These are phyloP conservation scores for Sporothrix curviconia DNA, from an alignment of 2,329 filamentous ascomycete genomes.

Conservation along the genomic window DNA sequence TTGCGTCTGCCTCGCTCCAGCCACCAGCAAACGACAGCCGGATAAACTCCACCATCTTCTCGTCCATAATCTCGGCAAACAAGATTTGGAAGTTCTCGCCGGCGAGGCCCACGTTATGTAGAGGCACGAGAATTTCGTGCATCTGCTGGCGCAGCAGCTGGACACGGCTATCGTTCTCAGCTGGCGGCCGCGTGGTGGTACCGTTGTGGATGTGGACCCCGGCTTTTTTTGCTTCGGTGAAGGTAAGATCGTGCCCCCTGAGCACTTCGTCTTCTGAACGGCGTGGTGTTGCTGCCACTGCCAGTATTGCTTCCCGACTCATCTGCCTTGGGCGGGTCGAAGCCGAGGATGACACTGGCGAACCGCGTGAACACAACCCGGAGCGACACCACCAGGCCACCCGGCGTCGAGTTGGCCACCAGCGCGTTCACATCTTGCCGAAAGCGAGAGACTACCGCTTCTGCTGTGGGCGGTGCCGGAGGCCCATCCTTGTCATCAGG, in stretches of 20 bases:
- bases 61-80: conserved; percentile 65
- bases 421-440: conserved; percentile 57
- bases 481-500: background rate
- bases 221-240: background rate
- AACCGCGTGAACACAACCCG: conserved; percentile 47
- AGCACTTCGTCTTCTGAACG: conserved; percentile 8
- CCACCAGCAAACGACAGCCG: conserved; percentile 54
- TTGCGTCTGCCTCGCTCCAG: conserved; percentile 39
- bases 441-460: conserved; percentile 41
- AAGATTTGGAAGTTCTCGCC: conserved; percentile 63
- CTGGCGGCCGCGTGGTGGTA: conserved; percentile 18
- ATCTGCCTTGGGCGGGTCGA: conserved; percentile 19
- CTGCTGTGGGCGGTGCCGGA: background rate
- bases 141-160: conserved; percentile 42
- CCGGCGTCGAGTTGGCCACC: conserved; percentile 56
- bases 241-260: conserved; percentile 13
- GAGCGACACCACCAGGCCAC: conserved; percentile 47
- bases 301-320: background rate
- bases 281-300: background rate
- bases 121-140: conserved; percentile 48
- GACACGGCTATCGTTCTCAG: conserved; percentile 24
- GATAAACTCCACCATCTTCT: conserved; percentile 58
- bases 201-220: background rate
- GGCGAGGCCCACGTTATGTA: conserved; percentile 60
- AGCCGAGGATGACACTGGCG: conserved; percentile 43